phyloP scores from a whole-genome alignment of 2,329 filamentous ascomycete genomes.

The Pleomassaria siparia region DNA sequence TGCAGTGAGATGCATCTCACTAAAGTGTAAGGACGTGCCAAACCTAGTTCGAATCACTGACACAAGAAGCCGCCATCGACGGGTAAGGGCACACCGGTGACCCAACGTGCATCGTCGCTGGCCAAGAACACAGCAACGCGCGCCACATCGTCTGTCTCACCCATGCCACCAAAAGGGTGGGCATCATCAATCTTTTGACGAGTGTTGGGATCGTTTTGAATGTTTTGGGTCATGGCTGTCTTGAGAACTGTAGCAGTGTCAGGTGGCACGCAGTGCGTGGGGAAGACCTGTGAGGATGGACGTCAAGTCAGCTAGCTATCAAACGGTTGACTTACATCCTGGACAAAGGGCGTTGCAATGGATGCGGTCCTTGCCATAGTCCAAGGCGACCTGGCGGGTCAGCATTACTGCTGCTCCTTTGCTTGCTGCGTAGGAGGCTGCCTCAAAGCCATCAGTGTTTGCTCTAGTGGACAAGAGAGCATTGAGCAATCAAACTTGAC shows the following conservation, averaged over 20 bases:
- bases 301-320: background rate
- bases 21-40: background rate
- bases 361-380: conserved; percentile 46
- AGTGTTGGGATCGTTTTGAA: conserved; percentile 33
- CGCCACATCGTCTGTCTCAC: conserved; percentile 22
- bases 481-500: background rate
- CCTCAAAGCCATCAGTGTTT: background rate
- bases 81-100: conserved; percentile 44
- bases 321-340: conserved; percentile 37
- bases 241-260: conserved; percentile 25
- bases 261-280: background rate
- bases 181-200: conserved; percentile 24
- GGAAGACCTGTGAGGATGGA: background rate
- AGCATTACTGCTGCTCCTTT: conserved; percentile 52
- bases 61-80: conserved; percentile 45
- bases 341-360: conserved; percentile 48
- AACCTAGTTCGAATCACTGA: background rate
- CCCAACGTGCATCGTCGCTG: conserved; percentile 47
- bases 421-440: conserved; percentile 48
- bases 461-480: background rate
- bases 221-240: conserved; percentile 43
- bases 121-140: conserved; percentile 46
- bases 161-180: conserved; percentile 37
- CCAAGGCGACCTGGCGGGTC: conserved; percentile 50
- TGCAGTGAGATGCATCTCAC: background rate